These are phyloP conservation scores for Macrophomina pseudophaseolina DNA, from an alignment of 2,329 filamentous ascomycete species.

Conservation along the genomic window DNA sequence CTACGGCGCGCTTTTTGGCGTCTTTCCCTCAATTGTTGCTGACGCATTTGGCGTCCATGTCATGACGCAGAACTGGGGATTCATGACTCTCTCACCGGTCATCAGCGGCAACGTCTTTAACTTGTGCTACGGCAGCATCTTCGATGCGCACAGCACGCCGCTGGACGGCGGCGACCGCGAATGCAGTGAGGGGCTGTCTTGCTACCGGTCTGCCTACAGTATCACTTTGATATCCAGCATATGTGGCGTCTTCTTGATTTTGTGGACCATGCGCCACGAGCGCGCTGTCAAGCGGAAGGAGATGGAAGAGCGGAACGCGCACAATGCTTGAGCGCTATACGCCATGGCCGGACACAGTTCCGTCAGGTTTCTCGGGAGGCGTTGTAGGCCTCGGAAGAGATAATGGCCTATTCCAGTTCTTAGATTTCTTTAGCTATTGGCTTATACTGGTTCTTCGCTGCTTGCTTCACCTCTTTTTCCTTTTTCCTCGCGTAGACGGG, in stretches of 20 bases:
- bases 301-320: conserved; percentile 33
- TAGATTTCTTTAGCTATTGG: neutral
- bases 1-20: conserved; percentile 93
- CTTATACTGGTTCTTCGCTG: neutral
- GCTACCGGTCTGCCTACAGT: conserved; percentile 81
- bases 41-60: conserved; percentile 91
- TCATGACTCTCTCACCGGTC: conserved; percentile 88
- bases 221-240: conserved; percentile 76
- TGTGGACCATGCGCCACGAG: conserved; percentile 72
- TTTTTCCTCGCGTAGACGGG: neutral
- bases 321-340: conserved; percentile 9
- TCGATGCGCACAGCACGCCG: conserved; percentile 77
- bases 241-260: conserved; percentile 69
- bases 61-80: conserved; percentile 93
- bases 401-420: neutral
- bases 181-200: conserved; percentile 78
- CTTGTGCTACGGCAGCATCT: conserved; percentile 82
- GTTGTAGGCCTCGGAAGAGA: neutral
- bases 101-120: conserved; percentile 92
- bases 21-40: conserved; percentile 83
- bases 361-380: neutral
- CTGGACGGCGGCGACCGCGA: conserved; percentile 71
- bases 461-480: neutral
- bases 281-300: conserved; percentile 41
- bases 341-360: neutral